phyloP scores from a whole-genome alignment of 139 green algal species.

The Volvox africanus region DNA sequence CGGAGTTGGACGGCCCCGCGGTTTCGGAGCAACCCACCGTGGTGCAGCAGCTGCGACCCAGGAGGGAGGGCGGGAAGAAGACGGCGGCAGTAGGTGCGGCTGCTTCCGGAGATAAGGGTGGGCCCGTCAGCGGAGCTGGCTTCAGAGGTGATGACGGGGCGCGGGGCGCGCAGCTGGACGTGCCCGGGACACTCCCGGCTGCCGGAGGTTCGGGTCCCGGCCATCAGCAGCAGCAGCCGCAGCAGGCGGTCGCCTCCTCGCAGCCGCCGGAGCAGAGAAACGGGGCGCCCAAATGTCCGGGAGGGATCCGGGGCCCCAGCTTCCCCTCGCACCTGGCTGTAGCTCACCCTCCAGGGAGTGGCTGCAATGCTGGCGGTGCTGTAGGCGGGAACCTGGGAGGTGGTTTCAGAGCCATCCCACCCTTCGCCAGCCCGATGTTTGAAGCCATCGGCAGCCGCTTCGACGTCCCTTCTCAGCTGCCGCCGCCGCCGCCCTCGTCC shows the following conservation, averaged over 20 bases:
- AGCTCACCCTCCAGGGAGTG: too few species aligned
- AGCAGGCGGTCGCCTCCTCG: neutral
- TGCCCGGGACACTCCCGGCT: neutral
- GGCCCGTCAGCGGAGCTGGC: neutral
- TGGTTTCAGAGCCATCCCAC: neutral
- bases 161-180: too few species aligned
- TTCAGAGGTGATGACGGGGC: neutral
- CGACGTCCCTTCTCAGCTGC: neutral
- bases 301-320: too few species aligned
- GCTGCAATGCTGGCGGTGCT: too few species aligned
- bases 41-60: slow-evolving; percentile 7
- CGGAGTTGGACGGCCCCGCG: neutral
- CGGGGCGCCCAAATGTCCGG: too few species aligned
- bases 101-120: neutral
- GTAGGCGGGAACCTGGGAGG: too few species aligned
- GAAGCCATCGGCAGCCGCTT: neutral
- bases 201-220: neutral
- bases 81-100: neutral
- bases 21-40: slow-evolving; percentile 33
- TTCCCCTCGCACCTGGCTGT: too few species aligned
- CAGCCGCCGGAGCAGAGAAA: neutral
- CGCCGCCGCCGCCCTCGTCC: neutral
- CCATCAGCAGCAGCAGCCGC: neutral
- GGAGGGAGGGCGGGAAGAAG: neutral
- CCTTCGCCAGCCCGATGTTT: neutral